Conservation (phyloP, 768 basidiomycete genomes). For the Rhizopogon vinicolor region DNA sequence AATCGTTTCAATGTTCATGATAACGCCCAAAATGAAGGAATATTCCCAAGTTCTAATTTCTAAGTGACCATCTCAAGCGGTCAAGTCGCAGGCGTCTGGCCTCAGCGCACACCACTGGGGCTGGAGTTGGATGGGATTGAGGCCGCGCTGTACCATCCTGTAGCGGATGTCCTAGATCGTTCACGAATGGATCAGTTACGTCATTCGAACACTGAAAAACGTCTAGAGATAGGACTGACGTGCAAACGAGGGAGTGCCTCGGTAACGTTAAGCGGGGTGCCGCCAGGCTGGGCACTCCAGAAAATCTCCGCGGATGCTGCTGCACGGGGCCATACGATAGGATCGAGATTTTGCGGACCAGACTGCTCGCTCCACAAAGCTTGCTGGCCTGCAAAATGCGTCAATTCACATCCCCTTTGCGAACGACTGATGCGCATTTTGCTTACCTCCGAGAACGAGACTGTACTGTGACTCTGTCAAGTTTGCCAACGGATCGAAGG, state of each 20-base stretch:
- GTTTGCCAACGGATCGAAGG: slow-evolving; percentile 46
- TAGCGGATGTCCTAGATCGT: slow-evolving; percentile 35
- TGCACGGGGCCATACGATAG: slow-evolving; percentile 44
- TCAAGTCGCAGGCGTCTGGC: slow-evolving; percentile 39
- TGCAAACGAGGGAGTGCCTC: slow-evolving; percentile 49
- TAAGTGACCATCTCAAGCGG: slow-evolving; percentile 7
- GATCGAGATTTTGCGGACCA: slow-evolving; percentile 37
- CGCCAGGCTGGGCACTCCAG: slow-evolving; percentile 43
- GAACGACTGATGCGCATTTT: too few relatives aligned
- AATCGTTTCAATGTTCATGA: background rate
- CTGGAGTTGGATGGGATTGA: slow-evolving; percentile 46
- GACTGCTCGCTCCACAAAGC: slow-evolving; percentile 45
- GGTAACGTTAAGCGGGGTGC: slow-evolving; percentile 25
- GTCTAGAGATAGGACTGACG: slow-evolving; percentile 6
- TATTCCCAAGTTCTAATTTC: background rate
- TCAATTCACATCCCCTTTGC: slow-evolving; percentile 2
- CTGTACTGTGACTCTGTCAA: slow-evolving; percentile 29
- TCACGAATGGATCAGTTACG: background rate
- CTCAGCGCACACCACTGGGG: slow-evolving; percentile 54
- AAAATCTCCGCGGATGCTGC: slow-evolving; percentile 48
- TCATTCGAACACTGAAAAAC: background rate
- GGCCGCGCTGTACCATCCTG: slow-evolving; percentile 44
- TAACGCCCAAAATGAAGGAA: background rate
- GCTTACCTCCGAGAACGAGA: slow-evolving; percentile 34
- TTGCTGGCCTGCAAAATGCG: slow-evolving; percentile 24